Base-by-base conservation (phyloP, 139 green algal genomes). In the Monoraphidium neglectum region DNA sequence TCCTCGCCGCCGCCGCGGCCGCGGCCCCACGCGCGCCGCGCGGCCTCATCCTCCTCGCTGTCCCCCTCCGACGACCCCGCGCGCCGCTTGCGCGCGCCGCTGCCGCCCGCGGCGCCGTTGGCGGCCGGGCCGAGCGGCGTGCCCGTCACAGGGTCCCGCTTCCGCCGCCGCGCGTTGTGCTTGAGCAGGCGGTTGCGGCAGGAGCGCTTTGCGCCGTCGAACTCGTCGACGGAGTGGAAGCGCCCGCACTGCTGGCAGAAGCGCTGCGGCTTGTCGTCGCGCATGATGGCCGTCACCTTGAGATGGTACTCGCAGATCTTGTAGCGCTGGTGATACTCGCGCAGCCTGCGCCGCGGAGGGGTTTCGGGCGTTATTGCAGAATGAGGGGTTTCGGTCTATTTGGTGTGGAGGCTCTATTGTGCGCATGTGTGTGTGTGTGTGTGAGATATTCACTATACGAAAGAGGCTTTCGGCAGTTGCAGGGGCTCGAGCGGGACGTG, bases 191-290 rank as follows among this genome's bases (percentile, higher is more conserved):
- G 43, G 43, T 12, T 51, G 43, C 43, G 43, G 84, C 91, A 95
- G 75, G 84, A 93, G 68, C 94, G 87, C 82, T 96, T 95, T 68
- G 83, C 80, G 8, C 87, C 93, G 64, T 98, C 94, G 84, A 98
- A 98, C 53, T 96, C 93, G 1, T 57, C 53, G 66, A 98, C 77
- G 1, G 78, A 72, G 74, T 98, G 94, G 78, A 97, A 98, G 64
- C 92, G 85, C 13, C 93, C 91, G 65, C 93, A 97, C 87, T 96
- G 92, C 87, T 97, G 93, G 82, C 93, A 97, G 88, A 96, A 97
- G 67, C 93, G 88, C 82, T 95, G 87, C 47, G 76, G 73, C 56
- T 77, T 49, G 28, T 83, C 85, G 61, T 92, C 87, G 65, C 83
- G 82, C 30, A 92, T 57, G 63, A 91, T 87, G 68, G n/a, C 21